Conservation (phyloP, 257 asterid species). For the Ballota nigra region DNA sequence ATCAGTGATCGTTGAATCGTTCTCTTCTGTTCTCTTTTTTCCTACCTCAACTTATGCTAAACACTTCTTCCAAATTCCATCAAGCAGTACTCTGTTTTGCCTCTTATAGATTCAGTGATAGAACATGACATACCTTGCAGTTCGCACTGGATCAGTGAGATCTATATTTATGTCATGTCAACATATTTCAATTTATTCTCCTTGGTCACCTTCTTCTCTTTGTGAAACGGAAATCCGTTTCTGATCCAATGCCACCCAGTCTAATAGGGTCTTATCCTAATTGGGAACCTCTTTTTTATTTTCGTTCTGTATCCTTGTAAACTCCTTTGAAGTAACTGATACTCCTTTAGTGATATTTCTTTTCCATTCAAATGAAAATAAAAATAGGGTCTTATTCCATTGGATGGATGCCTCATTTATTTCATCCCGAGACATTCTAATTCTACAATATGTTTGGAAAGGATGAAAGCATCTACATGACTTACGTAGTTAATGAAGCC, state of each 20-base stretch:
- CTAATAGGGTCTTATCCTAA: too few relatives aligned
- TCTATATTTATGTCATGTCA: constrained; percentile 1
- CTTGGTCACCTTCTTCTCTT: constrained; percentile 1
- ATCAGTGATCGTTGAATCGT: not conserved
- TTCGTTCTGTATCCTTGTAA: too few relatives aligned
- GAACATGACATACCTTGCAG: constrained; percentile 7
- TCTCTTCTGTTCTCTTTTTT: not conserved
- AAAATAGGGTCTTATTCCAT: not conserved
- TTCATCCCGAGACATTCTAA: constrained; percentile 12
- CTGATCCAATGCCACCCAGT: not conserved
- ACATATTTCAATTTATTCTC: constrained; percentile 7
- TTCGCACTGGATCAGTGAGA: not conserved
- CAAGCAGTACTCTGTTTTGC: constrained; percentile 14
- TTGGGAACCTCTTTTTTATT: too few relatives aligned
- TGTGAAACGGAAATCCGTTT: not conserved
- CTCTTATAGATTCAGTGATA: constrained; percentile 14
- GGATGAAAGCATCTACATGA: not conserved
- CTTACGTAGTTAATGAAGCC: not conserved
- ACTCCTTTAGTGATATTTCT: too few relatives aligned
- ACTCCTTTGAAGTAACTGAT: too few relatives aligned
- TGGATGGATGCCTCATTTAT: not conserved
- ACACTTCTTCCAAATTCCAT: not conserved
- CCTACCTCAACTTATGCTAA: not conserved
- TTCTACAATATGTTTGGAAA: constrained; percentile 13
- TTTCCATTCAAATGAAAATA: too few relatives aligned